Evolutionary conservation across 257 asterid genomes (phyloP).

Genomic region (Mentha longifolia): DNA sequence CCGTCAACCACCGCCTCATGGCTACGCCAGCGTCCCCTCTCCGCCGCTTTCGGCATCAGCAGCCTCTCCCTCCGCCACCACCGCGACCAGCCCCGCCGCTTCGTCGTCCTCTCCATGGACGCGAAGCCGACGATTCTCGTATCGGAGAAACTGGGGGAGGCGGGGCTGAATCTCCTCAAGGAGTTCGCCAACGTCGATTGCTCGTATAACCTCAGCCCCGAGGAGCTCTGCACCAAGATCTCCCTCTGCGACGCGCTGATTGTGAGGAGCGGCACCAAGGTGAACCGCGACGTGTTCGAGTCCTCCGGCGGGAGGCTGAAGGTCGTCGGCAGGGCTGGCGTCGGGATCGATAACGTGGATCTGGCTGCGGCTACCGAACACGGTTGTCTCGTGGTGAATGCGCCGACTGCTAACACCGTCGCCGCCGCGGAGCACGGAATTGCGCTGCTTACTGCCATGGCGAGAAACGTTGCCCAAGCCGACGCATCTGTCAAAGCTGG

Average conservation of each 20-base stretch:
- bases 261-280: conserved; percentile 92
- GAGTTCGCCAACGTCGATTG: conserved; percentile 86
- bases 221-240: conserved; percentile 91
- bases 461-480: conserved; percentile 88
- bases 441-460: conserved; percentile 86
- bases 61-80: conserved; percentile 40
- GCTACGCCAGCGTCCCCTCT: conserved; percentile 41
- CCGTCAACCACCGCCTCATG: conserved; percentile 45
- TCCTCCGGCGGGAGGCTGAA: conserved; percentile 85
- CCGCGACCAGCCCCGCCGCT: conserved; percentile 42
- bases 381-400: conserved; percentile 92
- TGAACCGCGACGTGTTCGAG: conserved; percentile 83
- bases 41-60: conserved; percentile 48
- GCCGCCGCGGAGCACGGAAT: conserved; percentile 98
- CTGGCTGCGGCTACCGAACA: conserved; percentile 96
- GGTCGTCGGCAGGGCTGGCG: conserved; percentile 97
- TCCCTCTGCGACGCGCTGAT: conserved; percentile 85
- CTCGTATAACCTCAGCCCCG: conserved; percentile 78
- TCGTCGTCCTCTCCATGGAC: conserved; percentile 71
- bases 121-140: conserved; percentile 89
- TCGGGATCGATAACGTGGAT: conserved; percentile 96
- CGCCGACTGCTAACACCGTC: conserved; percentile 91
- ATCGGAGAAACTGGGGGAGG: conserved; percentile 89
- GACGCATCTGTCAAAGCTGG: conserved; percentile 93
- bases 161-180: conserved; percentile 71